Conservation (phyloP, 148 eudicot genomes). For the Mesembryanthemum crystallinum region DNA sequence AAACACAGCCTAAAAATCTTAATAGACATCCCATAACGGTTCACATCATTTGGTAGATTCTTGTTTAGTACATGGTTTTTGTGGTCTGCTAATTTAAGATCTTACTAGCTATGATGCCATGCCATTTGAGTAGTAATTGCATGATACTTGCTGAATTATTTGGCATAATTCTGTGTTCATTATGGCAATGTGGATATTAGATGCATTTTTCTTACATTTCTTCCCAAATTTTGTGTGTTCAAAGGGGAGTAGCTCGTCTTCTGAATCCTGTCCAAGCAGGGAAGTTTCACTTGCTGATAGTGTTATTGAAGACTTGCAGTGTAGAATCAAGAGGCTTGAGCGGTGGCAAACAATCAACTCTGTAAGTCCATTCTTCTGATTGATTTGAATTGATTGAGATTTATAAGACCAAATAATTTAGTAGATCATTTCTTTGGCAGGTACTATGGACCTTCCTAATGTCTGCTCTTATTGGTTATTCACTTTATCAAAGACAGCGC, state of each 20-base stretch:
- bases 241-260: constrained; percentile 74
- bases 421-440: constrained; percentile 32
- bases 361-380: constrained; percentile 31
- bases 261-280: constrained; percentile 83
- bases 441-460: constrained; percentile 93
- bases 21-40: too few species aligned
- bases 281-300: constrained; percentile 66
- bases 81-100: too few species aligned
- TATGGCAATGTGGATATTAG: background rate
- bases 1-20: too few species aligned
- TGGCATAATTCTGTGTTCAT: background rate
- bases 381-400: background rate
- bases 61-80: background rate
- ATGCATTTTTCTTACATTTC: background rate
- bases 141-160: background rate
- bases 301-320: constrained; percentile 87
- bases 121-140: background rate
- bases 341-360: constrained; percentile 93
- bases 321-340: constrained; percentile 83
- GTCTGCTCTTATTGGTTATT: constrained; percentile 95
- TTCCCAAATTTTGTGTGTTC: constrained; percentile 4
- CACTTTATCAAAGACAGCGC: constrained; percentile 80
- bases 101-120: background rate
- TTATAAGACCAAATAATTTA: background rate
- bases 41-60: too few species aligned